phyloP scores from a whole-genome alignment of 169 alveolate genomes.

The Eimeria falciformis region DNA sequence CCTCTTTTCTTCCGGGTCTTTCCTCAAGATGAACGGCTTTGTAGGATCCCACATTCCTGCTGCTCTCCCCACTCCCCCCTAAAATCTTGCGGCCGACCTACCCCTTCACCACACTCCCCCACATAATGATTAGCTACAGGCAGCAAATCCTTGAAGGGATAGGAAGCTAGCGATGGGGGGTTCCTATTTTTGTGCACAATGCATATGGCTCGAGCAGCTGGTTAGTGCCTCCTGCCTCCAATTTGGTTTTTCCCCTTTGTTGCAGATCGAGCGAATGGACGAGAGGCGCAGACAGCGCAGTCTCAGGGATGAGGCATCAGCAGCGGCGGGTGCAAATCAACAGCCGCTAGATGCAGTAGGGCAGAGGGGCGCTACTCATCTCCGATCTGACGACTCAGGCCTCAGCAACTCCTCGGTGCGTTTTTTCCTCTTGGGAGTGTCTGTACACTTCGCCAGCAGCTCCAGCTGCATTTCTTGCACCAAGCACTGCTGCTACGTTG shows the following conservation, averaged over 20 bases:
- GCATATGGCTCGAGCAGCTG: not conserved
- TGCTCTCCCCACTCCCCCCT: not conserved
- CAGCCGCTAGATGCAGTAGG: not conserved
- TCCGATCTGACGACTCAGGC: not conserved
- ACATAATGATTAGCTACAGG: not conserved
- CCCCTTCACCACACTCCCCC: not conserved
- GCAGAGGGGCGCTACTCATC: not conserved
- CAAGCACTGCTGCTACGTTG: not conserved
- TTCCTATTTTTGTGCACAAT: not conserved
- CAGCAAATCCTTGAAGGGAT: not conserved
- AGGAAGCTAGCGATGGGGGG: not conserved
- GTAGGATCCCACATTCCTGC: not conserved
- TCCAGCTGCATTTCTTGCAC: not conserved
- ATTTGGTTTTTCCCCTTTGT: not conserved
- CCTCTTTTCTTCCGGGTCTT: not conserved
- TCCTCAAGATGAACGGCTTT: conserved; percentile 3
- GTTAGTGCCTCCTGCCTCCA: not conserved
- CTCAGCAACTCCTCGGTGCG: conserved; percentile 22
- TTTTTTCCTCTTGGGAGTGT: not conserved
- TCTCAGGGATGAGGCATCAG: conserved; percentile 6
- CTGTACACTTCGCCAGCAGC: not conserved
- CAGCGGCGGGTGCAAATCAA: not conserved
- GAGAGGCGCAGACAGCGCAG: conserved; percentile 27
- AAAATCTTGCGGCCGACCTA: not conserved
- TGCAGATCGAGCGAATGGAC: conserved; percentile 30